phyloP scores from a whole-genome alignment of 768 basidiomycete genomes.

The Phylloporus scabripes region DNA sequence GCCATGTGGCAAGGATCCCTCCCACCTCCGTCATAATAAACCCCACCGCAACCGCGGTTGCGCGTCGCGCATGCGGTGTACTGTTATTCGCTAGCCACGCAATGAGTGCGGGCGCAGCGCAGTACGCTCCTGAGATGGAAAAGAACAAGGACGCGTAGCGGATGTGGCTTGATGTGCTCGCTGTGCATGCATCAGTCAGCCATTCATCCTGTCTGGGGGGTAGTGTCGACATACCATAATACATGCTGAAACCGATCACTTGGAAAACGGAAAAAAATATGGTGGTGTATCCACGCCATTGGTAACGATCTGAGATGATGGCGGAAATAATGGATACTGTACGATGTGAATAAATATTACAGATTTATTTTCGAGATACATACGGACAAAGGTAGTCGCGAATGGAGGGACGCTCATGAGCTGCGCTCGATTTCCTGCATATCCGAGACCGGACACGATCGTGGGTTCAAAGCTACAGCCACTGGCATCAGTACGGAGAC shows the following conservation, averaged over 20 bases:
- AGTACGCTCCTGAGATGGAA: slow-evolving; percentile 46
- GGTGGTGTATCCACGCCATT: slow-evolving; percentile 43
- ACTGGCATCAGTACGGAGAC: slow-evolving; percentile 34
- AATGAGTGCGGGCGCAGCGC: slow-evolving; percentile 45
- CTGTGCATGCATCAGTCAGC: slow-evolving; percentile 5
- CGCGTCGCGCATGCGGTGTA: slow-evolving; percentile 50
- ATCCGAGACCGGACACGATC: slow-evolving; percentile 61
- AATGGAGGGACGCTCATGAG: slow-evolving; percentile 59
- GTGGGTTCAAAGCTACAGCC: slow-evolving; percentile 60
- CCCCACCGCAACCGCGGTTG: slow-evolving; percentile 52
- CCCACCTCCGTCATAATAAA: slow-evolving; percentile 54
- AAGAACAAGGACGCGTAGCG: slow-evolving; percentile 58
- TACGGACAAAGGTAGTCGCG: slow-evolving; percentile 42
- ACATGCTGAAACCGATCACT: slow-evolving; percentile 24
- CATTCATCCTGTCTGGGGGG: not conserved
- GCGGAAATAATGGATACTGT: slow-evolving; percentile 38
- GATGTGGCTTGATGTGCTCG: slow-evolving; percentile 30
- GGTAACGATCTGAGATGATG: slow-evolving; percentile 48
- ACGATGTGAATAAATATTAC: not conserved
- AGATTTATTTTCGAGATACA: slow-evolving; percentile 12
- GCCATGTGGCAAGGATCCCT: slow-evolving; percentile 59
- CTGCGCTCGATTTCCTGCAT: slow-evolving; percentile 47
- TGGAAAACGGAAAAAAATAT: slow-evolving; percentile 42
- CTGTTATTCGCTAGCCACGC: slow-evolving; percentile 63
- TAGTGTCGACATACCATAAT: not conserved